Conservation (phyloP, 2,329 filamentous ascomycete species). For the Teratosphaeria pseudoeucalypti region DNA sequence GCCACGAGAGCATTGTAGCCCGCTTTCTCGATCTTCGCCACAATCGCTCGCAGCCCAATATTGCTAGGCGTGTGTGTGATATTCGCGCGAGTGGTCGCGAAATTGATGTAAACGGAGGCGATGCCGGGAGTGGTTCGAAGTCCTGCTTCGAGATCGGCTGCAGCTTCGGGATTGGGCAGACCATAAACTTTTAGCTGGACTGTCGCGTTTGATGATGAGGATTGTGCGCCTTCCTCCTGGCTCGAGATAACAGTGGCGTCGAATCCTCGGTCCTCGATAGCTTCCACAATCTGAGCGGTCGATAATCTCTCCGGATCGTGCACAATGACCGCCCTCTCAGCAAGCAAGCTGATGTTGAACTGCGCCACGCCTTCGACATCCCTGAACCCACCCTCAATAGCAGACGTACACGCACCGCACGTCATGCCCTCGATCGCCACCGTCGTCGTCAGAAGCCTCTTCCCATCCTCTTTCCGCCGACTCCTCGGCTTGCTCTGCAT, state of each 20-base stretch:
- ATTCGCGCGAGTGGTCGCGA: constrained; percentile 62
- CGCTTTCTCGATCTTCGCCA: constrained; percentile 68
- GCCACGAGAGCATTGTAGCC: constrained; percentile 84
- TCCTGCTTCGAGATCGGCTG: constrained; percentile 58
- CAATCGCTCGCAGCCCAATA: constrained; percentile 70
- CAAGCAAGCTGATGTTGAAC: constrained; percentile 91
- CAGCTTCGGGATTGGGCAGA: constrained; percentile 59
- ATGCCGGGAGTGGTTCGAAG: constrained; percentile 61
- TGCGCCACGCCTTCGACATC: constrained; percentile 66
- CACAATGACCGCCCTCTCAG: constrained; percentile 79
- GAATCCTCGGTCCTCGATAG: constrained; percentile 84
- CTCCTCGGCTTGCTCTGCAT: constrained; percentile 19
- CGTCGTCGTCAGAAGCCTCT: constrained; percentile 56
- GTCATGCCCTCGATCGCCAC: constrained; percentile 94
- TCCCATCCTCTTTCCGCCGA: constrained; percentile 25
- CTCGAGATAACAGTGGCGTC: constrained; percentile 76
- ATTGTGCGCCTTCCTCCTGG: constrained; percentile 47
- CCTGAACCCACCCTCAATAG: constrained; percentile 73
- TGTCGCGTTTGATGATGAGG: constrained; percentile 44
- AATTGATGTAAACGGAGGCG: constrained; percentile 59
- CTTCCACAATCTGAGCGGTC: constrained; percentile 64
- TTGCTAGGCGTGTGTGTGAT: constrained; percentile 62
- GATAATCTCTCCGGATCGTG: constrained; percentile 66
- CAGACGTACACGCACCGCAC: constrained; percentile 89
- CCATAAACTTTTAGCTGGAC: constrained; percentile 81